A percentile compares a stretch with the other conserved stretches of the same genome.
Conservation (phyloP, 2,329 filamentous ascomycete genomes). For the Elsinoe ampelina region DNA sequence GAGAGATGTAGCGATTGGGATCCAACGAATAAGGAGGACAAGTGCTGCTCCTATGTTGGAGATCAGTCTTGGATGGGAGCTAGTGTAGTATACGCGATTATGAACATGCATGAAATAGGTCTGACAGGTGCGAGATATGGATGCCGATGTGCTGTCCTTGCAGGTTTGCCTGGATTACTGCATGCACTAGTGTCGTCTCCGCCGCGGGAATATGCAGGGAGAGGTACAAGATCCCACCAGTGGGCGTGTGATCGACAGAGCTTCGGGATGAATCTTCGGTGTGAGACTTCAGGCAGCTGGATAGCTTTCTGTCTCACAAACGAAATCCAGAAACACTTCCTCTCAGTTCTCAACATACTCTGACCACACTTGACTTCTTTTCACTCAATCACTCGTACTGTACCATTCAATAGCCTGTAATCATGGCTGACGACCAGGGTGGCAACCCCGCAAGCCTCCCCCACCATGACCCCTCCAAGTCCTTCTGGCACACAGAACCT, state of each 20-base stretch:
- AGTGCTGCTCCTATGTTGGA: conserved; percentile 12
- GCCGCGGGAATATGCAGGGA: background rate
- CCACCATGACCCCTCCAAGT: conserved; percentile 49
- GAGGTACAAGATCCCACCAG: background rate
- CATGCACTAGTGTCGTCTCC: background rate
- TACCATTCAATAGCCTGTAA: background rate
- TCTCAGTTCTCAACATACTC: too few relatives aligned
- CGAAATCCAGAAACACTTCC: too few relatives aligned
- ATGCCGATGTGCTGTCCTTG: too few relatives aligned
- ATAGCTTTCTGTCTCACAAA: too few relatives aligned
- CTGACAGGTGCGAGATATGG: too few relatives aligned
- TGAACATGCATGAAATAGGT: too few relatives aligned
- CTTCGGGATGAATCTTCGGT: too few relatives aligned
- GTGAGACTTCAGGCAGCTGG: too few relatives aligned
- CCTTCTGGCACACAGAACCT: conserved; percentile 67
- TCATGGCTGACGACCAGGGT: background rate
- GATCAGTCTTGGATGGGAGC: conserved; percentile 24
- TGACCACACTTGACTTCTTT: background rate
- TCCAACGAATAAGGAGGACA: conserved; percentile 24
- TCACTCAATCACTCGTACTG: background rate
- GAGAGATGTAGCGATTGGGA: conserved; percentile 24
- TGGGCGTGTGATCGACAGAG: background rate
- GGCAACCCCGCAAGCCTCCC: conserved; percentile 39
- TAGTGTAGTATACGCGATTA: background rate
- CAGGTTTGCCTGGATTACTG: background rate